Base-by-base conservation (phyloP, 2,329 filamentous ascomycete genomes). In the Colletotrichum sp. region DNA sequence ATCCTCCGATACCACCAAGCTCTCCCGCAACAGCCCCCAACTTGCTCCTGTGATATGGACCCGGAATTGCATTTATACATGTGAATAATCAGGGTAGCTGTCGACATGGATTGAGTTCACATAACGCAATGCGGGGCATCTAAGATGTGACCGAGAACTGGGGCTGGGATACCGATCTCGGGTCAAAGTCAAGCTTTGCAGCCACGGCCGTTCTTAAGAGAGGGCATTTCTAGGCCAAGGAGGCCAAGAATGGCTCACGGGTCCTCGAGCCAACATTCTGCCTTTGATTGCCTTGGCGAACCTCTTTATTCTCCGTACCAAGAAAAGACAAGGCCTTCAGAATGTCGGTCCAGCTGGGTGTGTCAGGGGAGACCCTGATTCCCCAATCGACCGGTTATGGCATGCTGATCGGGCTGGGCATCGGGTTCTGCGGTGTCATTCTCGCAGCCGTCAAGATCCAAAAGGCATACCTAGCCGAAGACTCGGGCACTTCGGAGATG, bases 141-240 rank as follows among this genome's bases (percentile, higher is more conserved):
- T 24, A 68, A 68, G 66, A 68, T 68, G 66, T 68, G 48, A 68
- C 66, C 28, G 36, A 68, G 22, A 68, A 68, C 66, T 59, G 66
- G 52, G 48, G 52, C 48, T 68, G 5, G 0, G 24, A 68, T 39
- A 60, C 66, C 66, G 66, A 68, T 59, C 28, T 68, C 66, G 66
- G 66, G 15, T 24, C 30, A 1, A 68, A 34, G 18, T 68, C 52
- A 34, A 60, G 52, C 48, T 59, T 60, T 39, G 28, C 66, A 55
- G 10, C 12, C 16, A 44, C 32, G 34, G 0, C 2, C 22, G 2
- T 65, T 44, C 34, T 65, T 59, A 59, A 59, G 55, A 26, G 18
- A 28, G 13, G 55, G 22, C 1, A 8, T 59, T 59, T 15, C 44
- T 52, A n/a, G 44, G 44, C 44, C 44, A 24, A 52, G 44, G 44